Base-by-base conservation (phyloP, 2,329 filamentous ascomycete species). In the Lasiodiplodia hormozganensis region DNA sequence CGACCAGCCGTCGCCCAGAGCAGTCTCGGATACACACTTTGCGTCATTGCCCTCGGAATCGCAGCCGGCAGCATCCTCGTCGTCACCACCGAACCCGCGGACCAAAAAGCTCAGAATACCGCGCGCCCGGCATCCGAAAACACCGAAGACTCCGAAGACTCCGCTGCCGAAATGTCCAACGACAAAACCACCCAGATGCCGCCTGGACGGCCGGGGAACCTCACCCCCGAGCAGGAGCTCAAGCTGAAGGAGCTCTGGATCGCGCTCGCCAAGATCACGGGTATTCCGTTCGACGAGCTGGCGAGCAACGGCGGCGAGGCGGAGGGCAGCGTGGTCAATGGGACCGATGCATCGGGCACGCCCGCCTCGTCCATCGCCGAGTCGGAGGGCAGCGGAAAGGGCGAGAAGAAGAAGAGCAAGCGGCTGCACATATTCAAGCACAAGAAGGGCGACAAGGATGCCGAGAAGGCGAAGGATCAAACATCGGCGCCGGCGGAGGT, bases 161-260 rank as follows among this genome's bases (percentile, higher is more conserved):
- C 31, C 54, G 25, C 31, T 5, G 36, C n/a, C 47, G n/a, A 52
- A 21, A 64, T 65, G 52, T 54, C 62, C 51, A 34, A 65, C 71
- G 73, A 74, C 69, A 84, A 84, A 81, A 74, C 79, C 51, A 74
- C 78, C 25, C 76, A 78, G 67, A 76, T 75, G 36, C 86, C 86
- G 54, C 87, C 90, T 47, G 96, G 96, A 65, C 89, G 94, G 70
- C 88, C 93, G 67, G 94, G 93, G 69, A 97, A 92, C 73, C 85
- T 99, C 69, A 97, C 94, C n/a, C 80, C 89, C 3, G 94, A 97
- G 71, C 90, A 99, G 82, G 93, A 97, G 75, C 87, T 88, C 71
- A 97, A 96, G 82, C 84, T 99, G 69, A 92, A 91, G 75, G 91
- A 96, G 79, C 87, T 98, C 73, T 99, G 96, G 96, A 81, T 86